A percentile compares a stretch with the other conserved stretches of the same genome.
These are phyloP conservation scores for Entoloma clypeatum DNA, from an alignment of 1,284 basidiomycete genomes.

Conservation along the genomic window DNA sequence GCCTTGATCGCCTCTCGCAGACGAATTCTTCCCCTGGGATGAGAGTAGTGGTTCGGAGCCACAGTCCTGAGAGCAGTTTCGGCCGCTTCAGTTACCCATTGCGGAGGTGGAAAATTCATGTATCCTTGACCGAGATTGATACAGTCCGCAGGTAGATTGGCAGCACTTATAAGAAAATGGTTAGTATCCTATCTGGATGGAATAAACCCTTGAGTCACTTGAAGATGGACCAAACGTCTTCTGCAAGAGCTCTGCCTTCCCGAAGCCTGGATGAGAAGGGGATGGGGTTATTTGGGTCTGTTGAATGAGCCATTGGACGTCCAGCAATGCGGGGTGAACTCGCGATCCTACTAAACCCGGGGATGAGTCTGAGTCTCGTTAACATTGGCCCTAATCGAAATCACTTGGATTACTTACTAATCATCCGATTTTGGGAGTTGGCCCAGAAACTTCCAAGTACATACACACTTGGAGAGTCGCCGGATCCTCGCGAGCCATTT, in stretches of 20 bases:
- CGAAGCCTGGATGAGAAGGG: slow-evolving; percentile 64
- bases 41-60: slow-evolving; percentile 84
- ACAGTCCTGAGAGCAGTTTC: slow-evolving; percentile 66
- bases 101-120: slow-evolving; percentile 88
- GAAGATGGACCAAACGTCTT: slow-evolving; percentile 93
- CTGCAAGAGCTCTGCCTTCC: slow-evolving; percentile 70
- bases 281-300: slow-evolving; percentile 49
- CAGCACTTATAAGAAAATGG: slow-evolving; percentile 49
- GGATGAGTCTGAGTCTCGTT: too few relatives aligned
- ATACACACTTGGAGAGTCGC: too few relatives aligned
- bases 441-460: too few relatives aligned
- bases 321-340: too few relatives aligned
- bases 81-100: slow-evolving; percentile 80
- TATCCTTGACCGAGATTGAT: slow-evolving; percentile 94
- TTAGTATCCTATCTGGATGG: slow-evolving; percentile 6
- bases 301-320: slow-evolving; percentile 22
- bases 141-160: slow-evolving; percentile 80
- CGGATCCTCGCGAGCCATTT: neutral
- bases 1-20: slow-evolving; percentile 82
- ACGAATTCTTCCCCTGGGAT: slow-evolving; percentile 83
- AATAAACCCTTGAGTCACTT: slow-evolving; percentile 53
- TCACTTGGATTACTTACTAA: too few relatives aligned
- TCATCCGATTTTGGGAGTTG: neutral
- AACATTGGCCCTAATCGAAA: too few relatives aligned
- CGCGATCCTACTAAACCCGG: too few relatives aligned